Evolutionary conservation across 2,329 filamentous ascomycete genomes (phyloP).

Genomic region (Trichoderma cornu-damae): DNA sequence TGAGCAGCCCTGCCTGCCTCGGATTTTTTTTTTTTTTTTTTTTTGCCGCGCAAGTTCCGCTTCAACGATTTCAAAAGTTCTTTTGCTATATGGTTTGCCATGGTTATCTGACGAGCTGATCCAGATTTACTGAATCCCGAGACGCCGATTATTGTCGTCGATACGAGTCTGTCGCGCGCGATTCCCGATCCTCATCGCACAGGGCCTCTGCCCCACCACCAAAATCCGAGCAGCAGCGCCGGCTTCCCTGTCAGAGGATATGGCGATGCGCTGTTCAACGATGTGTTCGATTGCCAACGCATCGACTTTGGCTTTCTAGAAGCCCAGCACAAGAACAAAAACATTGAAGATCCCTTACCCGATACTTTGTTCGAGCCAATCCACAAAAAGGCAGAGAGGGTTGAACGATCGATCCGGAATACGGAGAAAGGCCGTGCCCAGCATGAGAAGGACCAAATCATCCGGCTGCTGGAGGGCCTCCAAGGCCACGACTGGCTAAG

Average conservation of each 20-base stretch:
- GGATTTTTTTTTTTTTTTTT: no score
- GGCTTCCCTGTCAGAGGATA: constrained; percentile 47
- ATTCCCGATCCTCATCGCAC: constrained; percentile 26
- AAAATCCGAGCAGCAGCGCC: neutral
- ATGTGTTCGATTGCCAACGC: constrained; percentile 52
- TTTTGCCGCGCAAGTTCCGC: neutral
- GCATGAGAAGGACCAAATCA: constrained; percentile 61
- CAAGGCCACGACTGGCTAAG: constrained; percentile 90
- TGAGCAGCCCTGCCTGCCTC: constrained; percentile 40
- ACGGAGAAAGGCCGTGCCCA: constrained; percentile 60
- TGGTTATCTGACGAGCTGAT: neutral
- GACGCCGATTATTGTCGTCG: constrained; percentile 66
- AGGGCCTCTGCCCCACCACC: constrained; percentile 27
- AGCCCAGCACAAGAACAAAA: constrained; percentile 40
- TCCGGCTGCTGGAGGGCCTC: constrained; percentile 69
- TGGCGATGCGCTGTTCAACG: constrained; percentile 51
- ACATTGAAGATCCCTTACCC: constrained; percentile 50
- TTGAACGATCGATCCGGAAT: constrained; percentile 59
- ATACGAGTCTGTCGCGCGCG: constrained; percentile 41
- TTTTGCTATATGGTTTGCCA: neutral
- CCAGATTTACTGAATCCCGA: constrained; percentile 69
- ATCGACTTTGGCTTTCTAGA: constrained; percentile 53
- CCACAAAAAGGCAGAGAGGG: constrained; percentile 55
- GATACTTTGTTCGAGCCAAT: constrained; percentile 50
- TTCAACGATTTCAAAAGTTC: neutral